Evolutionary conservation across 768 basidiomycete genomes (phyloP).

Genomic region (Trametes coccinea): DNA sequence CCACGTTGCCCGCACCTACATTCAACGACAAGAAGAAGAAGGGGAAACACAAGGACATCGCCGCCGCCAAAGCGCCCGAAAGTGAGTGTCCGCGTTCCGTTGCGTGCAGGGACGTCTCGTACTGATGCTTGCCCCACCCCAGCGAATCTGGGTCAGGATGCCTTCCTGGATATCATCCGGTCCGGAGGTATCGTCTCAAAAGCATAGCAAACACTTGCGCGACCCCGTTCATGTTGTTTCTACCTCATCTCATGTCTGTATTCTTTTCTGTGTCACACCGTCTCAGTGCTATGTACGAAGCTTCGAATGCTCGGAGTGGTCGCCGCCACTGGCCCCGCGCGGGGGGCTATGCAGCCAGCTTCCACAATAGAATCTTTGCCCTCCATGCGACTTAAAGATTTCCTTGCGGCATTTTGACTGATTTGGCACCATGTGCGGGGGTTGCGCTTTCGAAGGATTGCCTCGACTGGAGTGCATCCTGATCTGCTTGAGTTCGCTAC

Average conservation of each 20-base stretch:
- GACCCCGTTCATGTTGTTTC: background rate
- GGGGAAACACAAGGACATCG: constrained; percentile 53
- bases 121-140: constrained; percentile 10
- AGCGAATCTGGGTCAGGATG: constrained; percentile 67
- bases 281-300: too few species aligned
- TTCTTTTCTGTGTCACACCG: background rate
- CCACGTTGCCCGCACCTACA: constrained; percentile 66
- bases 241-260: background rate
- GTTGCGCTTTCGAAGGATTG: too few species aligned
- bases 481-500: too few species aligned
- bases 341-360: too few species aligned
- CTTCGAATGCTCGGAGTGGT: too few species aligned
- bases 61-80: constrained; percentile 57
- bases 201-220: constrained; percentile 34
- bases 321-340: too few species aligned
- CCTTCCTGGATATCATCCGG: constrained; percentile 82
- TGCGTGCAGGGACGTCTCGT: background rate
- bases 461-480: too few species aligned
- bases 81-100: constrained; percentile 40
- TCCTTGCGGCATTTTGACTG: too few species aligned
- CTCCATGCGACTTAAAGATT: too few species aligned
- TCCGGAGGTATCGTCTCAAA: constrained; percentile 81
- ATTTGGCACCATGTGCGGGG: too few species aligned
- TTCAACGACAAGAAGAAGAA: constrained; percentile 49
- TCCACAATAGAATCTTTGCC: too few species aligned